Percentiles rank a stretch among this genome's conserved stretches.
Conservation (phyloP, 352 stramenopile genomes). For the Phytophthora pseudosyringae region DNA sequence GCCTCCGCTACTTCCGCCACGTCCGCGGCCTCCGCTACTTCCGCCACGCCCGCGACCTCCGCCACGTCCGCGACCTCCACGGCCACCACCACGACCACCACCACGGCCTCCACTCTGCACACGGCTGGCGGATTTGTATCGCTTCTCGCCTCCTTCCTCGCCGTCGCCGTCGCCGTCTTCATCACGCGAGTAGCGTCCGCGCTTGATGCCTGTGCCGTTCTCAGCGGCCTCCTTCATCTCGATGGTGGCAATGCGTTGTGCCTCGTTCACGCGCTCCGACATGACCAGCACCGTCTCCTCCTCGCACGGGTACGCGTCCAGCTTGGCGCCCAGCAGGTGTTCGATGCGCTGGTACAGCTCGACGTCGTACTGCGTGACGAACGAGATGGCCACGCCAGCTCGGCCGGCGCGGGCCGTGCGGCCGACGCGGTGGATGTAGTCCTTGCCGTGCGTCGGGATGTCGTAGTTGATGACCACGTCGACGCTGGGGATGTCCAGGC, state of each 20-base stretch:
- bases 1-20: conserved; percentile 8
- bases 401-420: conserved; percentile 96
- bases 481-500: conserved; percentile 97
- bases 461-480: conserved; percentile 99
- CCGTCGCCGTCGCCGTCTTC: conserved; percentile 52
- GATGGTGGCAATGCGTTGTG: conserved; percentile 94
- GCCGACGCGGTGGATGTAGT: conserved; percentile 99
- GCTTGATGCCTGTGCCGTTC: conserved; percentile 60
- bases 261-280: conserved; percentile 97
- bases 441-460: conserved; percentile 97
- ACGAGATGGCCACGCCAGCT: conserved; percentile 94
- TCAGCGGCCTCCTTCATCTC: conserved; percentile 87
- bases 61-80: conserved; percentile 24
- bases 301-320: conserved; percentile 84
- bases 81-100: conserved; percentile 36
- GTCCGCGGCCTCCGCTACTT: too few species aligned
- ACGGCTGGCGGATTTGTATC: conserved; percentile 85
- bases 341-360: conserved; percentile 99
- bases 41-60: neutral
- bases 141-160: conserved; percentile 54
- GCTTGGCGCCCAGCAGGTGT: conserved; percentile 87
- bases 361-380: conserved; percentile 99
- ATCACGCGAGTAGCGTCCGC: conserved; percentile 64
- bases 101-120: conserved; percentile 47
- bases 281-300: conserved; percentile 97